Conservation (phyloP, 2,329 filamentous ascomycete species). For the Diaporthe ilicicola region DNA sequence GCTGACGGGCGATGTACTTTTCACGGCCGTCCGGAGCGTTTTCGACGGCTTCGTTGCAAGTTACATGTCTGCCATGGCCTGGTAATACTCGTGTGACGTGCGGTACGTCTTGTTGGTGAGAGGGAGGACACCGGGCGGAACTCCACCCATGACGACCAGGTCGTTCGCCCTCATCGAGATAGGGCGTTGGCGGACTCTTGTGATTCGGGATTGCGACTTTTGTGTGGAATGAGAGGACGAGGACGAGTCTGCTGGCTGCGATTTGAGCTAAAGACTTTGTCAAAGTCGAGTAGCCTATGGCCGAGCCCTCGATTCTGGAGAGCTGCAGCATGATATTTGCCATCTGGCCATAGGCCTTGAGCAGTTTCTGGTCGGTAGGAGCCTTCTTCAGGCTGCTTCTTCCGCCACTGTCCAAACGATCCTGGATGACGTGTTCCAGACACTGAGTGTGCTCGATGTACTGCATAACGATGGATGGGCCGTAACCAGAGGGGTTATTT, state of each 20-base stretch:
- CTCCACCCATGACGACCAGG: not conserved
- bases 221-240: not conserved
- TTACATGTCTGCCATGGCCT: slow-evolving; percentile 47
- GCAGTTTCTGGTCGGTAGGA: not conserved
- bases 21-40: slow-evolving; percentile 42
- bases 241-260: not conserved
- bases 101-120: not conserved
- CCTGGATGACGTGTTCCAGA: not conserved
- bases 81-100: slow-evolving; percentile 43
- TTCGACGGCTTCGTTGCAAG: slow-evolving; percentile 47
- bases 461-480: slow-evolving; percentile 50
- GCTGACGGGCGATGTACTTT: slow-evolving; percentile 45
- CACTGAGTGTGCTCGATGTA: slow-evolving; percentile 41
- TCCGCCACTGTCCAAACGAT: not conserved
- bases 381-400: not conserved
- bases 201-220: not conserved
- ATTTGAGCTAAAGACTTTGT: not conserved
- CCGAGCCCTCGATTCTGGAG: not conserved
- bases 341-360: slow-evolving; percentile 24
- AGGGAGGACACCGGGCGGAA: not conserved
- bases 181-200: not conserved
- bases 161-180: not conserved
- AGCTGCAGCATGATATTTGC: slow-evolving; percentile 27
- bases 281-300: slow-evolving; percentile 8
- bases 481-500: slow-evolving; percentile 45